phyloP scores from a whole-genome alignment of 129 eudicot genomes.

The Flaveria robusta region DNA sequence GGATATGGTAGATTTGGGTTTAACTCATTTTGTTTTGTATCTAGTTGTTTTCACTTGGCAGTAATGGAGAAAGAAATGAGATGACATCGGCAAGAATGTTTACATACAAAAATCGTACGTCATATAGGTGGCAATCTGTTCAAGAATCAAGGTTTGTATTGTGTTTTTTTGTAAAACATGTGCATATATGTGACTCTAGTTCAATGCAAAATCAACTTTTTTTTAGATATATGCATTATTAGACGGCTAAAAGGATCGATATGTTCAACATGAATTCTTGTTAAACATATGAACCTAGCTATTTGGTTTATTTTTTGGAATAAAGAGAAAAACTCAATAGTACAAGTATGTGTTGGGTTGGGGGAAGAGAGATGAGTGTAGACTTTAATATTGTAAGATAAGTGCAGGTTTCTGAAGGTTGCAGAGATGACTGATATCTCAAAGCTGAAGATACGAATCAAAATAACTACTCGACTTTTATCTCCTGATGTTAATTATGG shows the following conservation, averaged over 20 bases:
- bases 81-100: background rate
- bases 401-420: background rate
- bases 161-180: background rate
- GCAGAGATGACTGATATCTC: background rate
- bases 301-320: no score
- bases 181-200: no score
- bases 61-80: background rate
- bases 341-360: no score
- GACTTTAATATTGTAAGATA: background rate
- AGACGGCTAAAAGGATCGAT: background rate
- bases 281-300: no score
- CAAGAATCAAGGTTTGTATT: constrained; percentile 5
- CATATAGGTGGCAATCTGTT: background rate
- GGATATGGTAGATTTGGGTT: background rate
- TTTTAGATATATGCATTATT: background rate
- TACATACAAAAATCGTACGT: background rate
- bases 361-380: background rate
- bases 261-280: background rate
- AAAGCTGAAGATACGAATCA: background rate
- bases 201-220: background rate
- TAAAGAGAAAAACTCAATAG: background rate
- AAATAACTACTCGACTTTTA: background rate
- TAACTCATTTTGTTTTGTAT: background rate
- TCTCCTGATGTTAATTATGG: background rate
- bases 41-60: constrained; percentile 9